Evolutionary conservation across 2,329 filamentous ascomycete genomes (phyloP).

Genomic region (Grosmannia serpens): DNA sequence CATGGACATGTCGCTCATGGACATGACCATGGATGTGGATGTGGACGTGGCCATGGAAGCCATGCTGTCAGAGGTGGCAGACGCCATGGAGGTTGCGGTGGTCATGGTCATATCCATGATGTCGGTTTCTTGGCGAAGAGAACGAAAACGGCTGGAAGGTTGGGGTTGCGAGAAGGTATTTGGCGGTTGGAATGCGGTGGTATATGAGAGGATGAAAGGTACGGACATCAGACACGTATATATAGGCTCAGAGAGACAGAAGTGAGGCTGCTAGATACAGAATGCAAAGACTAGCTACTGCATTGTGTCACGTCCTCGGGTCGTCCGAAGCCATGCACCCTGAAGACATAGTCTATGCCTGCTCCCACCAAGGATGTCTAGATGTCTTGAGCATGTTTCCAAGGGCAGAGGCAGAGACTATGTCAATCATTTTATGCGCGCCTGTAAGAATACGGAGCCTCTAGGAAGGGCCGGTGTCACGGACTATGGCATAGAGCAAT

Average conservation of each 20-base stretch:
- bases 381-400: neutral
- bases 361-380: too few relatives aligned
- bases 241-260: too few relatives aligned
- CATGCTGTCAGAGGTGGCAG: neutral
- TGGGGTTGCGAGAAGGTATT: neutral
- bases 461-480: too few relatives aligned
- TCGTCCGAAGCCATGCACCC: too few relatives aligned
- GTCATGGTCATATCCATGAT: neutral
- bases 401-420: neutral
- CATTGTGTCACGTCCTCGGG: too few relatives aligned
- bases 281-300: too few relatives aligned
- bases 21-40: neutral
- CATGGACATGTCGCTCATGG: conserved; percentile 8
- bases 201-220: too few relatives aligned
- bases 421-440: too few relatives aligned
- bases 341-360: too few relatives aligned
- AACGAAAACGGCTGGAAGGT: neutral
- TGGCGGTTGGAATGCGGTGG: conserved; percentile 13
- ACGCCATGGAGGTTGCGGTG: neutral
- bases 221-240: conserved; percentile 8
- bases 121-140: neutral
- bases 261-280: too few relatives aligned
- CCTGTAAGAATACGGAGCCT: too few relatives aligned
- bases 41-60: neutral
- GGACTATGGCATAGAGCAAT: neutral